Conservation (phyloP, 768 basidiomycete species). For the Rhizopogon vulgaris region DNA sequence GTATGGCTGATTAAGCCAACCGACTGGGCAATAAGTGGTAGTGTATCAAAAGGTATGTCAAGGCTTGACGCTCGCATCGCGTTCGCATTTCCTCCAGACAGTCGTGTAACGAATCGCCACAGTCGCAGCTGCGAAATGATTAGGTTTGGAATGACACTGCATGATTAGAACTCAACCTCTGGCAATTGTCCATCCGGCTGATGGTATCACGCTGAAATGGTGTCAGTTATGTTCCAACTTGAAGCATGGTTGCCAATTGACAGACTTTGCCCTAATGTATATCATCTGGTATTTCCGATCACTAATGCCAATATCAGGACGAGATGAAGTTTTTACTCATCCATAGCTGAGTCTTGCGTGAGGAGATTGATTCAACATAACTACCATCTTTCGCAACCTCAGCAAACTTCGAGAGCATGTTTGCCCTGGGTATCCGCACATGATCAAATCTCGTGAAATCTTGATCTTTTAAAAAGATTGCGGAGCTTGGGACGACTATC, state of each 20-base stretch:
- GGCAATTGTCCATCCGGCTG: constrained; percentile 55
- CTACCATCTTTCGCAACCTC: constrained; percentile 57
- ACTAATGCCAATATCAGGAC: not conserved
- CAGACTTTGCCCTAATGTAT: constrained; percentile 60
- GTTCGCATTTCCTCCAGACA: constrained; percentile 62
- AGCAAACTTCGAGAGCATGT: constrained; percentile 75
- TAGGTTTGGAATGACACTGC: not conserved
- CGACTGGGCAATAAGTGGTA: constrained; percentile 22
- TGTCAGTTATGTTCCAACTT: not conserved
- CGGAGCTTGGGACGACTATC: too few species aligned
- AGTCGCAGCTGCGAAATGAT: constrained; percentile 37
- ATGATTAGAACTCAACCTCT: constrained; percentile 39
- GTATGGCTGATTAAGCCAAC: too few species aligned
- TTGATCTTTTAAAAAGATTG: too few species aligned
- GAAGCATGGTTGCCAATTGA: not conserved
- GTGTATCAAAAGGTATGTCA: too few species aligned
- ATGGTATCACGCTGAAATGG: constrained; percentile 50
- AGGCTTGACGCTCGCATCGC: constrained; percentile 39
- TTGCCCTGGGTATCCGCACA: constrained; percentile 57
- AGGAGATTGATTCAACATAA: constrained; percentile 62
- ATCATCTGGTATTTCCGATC: constrained; percentile 46
- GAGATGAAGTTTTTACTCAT: constrained; percentile 38
- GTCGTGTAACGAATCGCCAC: constrained; percentile 68
- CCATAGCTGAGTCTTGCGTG: constrained; percentile 74
- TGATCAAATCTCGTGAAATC: constrained; percentile 64